Conservation (phyloP, 208 protist species). For the Leishmania martiniquensis region DNA sequence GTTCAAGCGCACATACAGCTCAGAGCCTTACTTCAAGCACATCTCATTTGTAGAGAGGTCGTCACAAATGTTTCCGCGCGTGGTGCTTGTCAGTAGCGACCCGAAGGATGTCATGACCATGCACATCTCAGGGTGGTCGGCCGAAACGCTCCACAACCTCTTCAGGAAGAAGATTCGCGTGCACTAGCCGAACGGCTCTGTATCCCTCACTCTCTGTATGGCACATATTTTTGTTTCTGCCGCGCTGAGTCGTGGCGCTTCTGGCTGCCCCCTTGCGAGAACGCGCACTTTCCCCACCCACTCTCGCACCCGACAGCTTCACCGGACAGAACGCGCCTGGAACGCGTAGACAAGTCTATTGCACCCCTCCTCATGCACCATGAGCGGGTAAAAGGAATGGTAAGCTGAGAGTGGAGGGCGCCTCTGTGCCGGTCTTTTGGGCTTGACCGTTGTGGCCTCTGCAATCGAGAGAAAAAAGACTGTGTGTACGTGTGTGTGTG, state of each 20-base stretch:
- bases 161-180: conserved; percentile 34
- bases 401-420: no score
- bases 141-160: conserved; percentile 37
- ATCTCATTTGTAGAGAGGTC: conserved; percentile 18
- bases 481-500: no score
- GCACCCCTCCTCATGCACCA: no score
- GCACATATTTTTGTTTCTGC: no score
- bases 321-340: no score
- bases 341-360: no score
- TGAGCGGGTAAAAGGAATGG: no score
- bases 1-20: conserved; percentile 13
- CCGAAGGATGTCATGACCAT: conserved; percentile 21
- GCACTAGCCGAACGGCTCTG: not conserved
- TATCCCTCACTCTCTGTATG: not conserved
- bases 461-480: no score
- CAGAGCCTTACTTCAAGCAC: conserved; percentile 25
- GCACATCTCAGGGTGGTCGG: conserved; percentile 36
- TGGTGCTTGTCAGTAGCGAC: conserved; percentile 29
- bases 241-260: not conserved
- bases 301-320: no score
- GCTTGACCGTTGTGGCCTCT: no score
- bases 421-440: no score
- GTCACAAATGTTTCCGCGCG: conserved; percentile 7
- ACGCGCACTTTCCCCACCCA: not conserved
- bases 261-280: not conserved